Conservation (phyloP, 441 rosid species). For the Bocquillonia castaneifolia region DNA sequence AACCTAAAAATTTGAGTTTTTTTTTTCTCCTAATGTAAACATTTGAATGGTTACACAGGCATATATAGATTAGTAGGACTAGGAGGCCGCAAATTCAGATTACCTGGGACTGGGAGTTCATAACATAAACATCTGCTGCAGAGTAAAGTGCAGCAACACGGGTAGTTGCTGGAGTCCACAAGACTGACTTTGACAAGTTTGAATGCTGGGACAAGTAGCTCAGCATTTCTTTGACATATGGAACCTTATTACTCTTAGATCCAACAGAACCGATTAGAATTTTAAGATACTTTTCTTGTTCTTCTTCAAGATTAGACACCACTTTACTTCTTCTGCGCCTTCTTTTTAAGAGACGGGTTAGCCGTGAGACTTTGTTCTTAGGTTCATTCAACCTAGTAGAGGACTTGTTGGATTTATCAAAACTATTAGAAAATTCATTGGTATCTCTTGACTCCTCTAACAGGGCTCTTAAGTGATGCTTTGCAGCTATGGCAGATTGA, state of each 20-base stretch:
- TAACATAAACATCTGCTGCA: constrained; percentile 88
- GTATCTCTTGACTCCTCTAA: constrained; percentile 34
- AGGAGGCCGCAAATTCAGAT: constrained; percentile 5
- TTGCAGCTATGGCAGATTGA: constrained; percentile 34
- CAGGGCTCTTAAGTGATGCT: constrained; percentile 64
- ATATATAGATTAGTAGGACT: neutral
- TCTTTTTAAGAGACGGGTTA: constrained; percentile 24
- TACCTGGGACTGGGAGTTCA: constrained; percentile 98
- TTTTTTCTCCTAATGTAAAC: neutral
- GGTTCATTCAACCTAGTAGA: constrained; percentile 19
- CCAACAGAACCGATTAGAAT: constrained; percentile 95
- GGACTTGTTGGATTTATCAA: constrained; percentile 17
- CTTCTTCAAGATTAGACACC: constrained; percentile 31
- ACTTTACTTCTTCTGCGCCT: constrained; percentile 23
- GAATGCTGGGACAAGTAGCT: constrained; percentile 49
- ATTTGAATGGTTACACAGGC: neutral
- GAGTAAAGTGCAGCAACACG: constrained; percentile 85
- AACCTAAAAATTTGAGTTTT: neutral
- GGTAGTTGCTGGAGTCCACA: constrained; percentile 87
- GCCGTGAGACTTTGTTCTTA: constrained; percentile 23
- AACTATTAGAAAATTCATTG: constrained; percentile 13
- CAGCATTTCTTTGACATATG: constrained; percentile 65
- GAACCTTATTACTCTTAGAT: constrained; percentile 89
- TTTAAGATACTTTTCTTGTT: constrained; percentile 46
- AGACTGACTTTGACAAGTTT: constrained; percentile 59